Conservation (phyloP, 2,329 filamentous ascomycete genomes). For the Paecilomyces sp. region DNA sequence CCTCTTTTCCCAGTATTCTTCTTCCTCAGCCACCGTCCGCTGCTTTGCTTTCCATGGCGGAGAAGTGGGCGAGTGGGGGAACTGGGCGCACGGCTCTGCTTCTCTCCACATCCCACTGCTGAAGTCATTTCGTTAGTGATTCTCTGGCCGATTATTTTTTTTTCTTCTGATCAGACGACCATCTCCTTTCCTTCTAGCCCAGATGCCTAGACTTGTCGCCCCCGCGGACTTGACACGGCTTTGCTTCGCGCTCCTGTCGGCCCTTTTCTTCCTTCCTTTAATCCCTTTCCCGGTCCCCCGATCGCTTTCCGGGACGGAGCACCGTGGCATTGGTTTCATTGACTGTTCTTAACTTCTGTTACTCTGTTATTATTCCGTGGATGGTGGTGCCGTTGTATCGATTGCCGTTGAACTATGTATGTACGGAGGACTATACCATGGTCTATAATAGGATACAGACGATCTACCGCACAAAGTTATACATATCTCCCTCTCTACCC, state of each 20-base stretch:
- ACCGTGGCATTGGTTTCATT: too few species aligned
- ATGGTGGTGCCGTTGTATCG: too few species aligned
- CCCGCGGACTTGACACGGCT: background rate
- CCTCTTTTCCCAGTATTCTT: too few species aligned
- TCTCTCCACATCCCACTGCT: background rate
- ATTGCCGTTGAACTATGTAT: too few species aligned
- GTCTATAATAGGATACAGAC: too few species aligned
- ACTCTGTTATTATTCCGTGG: too few species aligned
- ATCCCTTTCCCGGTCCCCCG: too few species aligned
- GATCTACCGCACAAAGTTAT: too few species aligned
- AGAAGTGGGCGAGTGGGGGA: constrained; percentile 21
- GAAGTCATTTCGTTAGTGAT: background rate
- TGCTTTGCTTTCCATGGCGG: constrained; percentile 14
- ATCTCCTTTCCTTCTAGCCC: constrained; percentile 5
- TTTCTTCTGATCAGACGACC: constrained; percentile 29
- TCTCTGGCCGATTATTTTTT: background rate
- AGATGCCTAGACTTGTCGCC: constrained; percentile 2
- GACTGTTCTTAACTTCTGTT: too few species aligned
- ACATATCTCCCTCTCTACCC: background rate
- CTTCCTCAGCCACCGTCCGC: background rate
- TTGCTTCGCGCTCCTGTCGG: background rate
- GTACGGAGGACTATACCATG: too few species aligned
- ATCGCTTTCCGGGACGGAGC: too few species aligned
- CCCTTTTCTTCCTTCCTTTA: background rate
- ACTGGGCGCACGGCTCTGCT: background rate